Percentiles rank a stretch among this genome's conserved stretches.
Evolutionary conservation across 352 stramenopile species (phyloP).

Genomic region (Phytophthora foliorum): DNA sequence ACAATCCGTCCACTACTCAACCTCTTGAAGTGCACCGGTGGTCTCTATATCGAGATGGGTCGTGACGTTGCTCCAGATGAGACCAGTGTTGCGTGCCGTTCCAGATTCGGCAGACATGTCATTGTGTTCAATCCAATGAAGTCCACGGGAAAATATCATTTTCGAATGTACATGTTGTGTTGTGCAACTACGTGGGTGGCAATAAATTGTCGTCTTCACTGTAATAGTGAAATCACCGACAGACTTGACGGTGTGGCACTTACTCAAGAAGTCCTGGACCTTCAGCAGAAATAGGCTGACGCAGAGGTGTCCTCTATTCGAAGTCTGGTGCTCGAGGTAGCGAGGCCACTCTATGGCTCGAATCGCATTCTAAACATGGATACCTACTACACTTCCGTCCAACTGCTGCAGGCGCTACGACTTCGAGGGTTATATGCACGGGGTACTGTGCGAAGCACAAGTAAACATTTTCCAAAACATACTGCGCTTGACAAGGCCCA

Average conservation of each 20-base stretch:
- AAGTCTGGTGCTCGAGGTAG: slow-evolving; percentile 37
- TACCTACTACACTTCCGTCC: too few species aligned
- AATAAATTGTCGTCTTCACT: slow-evolving; percentile 39
- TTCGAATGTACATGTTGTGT: background rate
- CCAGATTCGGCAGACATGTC: background rate
- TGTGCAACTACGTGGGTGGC: slow-evolving; percentile 35
- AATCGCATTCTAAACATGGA: too few species aligned
- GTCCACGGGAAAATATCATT: slow-evolving; percentile 19
- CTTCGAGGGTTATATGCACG: too few species aligned
- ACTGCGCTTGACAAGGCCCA: background rate
- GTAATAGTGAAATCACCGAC: slow-evolving; percentile 29
- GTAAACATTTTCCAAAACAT: background rate
- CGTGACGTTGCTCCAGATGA: slow-evolving; percentile 8
- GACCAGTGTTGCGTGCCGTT: slow-evolving; percentile 2
- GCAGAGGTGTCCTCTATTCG: slow-evolving; percentile 11
- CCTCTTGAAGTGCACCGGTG: slow-evolving; percentile 9
- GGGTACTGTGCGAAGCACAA: too few species aligned
- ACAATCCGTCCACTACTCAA: slow-evolving; percentile 19
- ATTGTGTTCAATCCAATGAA: slow-evolving; percentile 19
- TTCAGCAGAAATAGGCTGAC: slow-evolving; percentile 1
- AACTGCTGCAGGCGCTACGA: too few species aligned
- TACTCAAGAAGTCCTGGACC: background rate
- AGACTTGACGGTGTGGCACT: slow-evolving; percentile 19
- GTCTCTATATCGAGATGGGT: slow-evolving; percentile 1
- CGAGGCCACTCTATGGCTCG: too few species aligned